A percentile compares a stretch with the other conserved stretches of the same genome.
phyloP scores from a whole-genome alignment of 2,329 filamentous ascomycete genomes.

The Fusarium xylarioides region DNA sequence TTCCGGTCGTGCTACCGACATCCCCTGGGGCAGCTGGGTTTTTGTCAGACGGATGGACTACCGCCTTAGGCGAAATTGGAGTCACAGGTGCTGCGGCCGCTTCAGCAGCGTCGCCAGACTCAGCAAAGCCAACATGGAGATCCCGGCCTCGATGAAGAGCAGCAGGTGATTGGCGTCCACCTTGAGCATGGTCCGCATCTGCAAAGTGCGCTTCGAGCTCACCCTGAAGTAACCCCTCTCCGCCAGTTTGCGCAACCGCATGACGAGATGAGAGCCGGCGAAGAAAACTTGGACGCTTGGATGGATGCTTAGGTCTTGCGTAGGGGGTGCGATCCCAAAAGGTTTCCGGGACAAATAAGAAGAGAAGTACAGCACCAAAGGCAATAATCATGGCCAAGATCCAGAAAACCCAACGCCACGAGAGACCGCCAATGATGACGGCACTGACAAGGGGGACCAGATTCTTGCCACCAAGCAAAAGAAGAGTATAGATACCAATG shows the following conservation, averaged over 20 bases:
- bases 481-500: constrained; percentile 89
- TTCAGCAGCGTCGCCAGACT: constrained; percentile 12
- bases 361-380: constrained; percentile 75
- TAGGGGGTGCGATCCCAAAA: constrained; percentile 90
- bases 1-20: constrained; percentile 23
- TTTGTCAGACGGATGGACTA: neutral
- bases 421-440: constrained; percentile 76
- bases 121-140: constrained; percentile 67
- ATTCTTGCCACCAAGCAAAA: constrained; percentile 92
- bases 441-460: constrained; percentile 87
- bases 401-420: constrained; percentile 95
- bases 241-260: constrained; percentile 20
- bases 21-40: neutral
- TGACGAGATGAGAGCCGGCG: constrained; percentile 58
- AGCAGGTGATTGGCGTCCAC: constrained; percentile 7
- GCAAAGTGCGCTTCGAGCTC: constrained; percentile 56
- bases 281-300: constrained; percentile 57
- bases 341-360: constrained; percentile 92
- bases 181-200: constrained; percentile 55
- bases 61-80: constrained; percentile 3
- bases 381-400: constrained; percentile 84
- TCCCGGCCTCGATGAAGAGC: constrained; percentile 42
- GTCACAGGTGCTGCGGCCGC: neutral
- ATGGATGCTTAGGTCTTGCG: constrained; percentile 43
- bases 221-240: neutral